Evolutionary conservation across 192 early-diverging fungal species (phyloP).

Genomic region (Funneliformis geosporum): DNA sequence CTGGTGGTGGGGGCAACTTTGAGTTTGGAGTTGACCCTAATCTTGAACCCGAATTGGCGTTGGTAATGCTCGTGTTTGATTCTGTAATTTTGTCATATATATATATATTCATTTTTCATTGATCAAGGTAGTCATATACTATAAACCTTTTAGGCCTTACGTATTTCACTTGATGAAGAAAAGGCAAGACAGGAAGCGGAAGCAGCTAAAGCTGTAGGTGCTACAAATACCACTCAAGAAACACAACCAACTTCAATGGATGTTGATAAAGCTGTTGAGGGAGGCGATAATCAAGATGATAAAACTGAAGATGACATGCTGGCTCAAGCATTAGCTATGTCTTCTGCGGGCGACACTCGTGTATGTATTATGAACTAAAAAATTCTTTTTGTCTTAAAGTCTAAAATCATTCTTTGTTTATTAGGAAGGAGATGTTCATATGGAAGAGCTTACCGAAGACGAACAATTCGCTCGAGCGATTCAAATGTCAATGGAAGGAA

Average conservation of each 20-base stretch:
- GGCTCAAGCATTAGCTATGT: constrained; percentile 71
- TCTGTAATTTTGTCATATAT: neutral
- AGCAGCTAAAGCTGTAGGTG: constrained; percentile 45
- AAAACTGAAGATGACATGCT: constrained; percentile 62
- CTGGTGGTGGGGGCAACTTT: constrained; percentile 68
- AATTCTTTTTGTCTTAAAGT: neutral
- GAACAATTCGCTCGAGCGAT: constrained; percentile 73
- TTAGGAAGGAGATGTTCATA: constrained; percentile 61
- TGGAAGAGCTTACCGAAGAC: constrained; percentile 71
- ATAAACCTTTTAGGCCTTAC: constrained; percentile 61
- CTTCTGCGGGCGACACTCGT: constrained; percentile 52
- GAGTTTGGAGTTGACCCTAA: constrained; percentile 95
- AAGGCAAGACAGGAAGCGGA: constrained; percentile 82
- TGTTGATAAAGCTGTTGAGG: constrained; percentile 37
- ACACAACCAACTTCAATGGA: constrained; percentile 39
- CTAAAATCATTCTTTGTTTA: too few relatives aligned
- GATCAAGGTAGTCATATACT: neutral
- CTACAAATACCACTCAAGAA: constrained; percentile 29
- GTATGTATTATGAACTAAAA: constrained; percentile 22
- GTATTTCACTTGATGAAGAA: constrained; percentile 97
- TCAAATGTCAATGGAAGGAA: constrained; percentile 68
- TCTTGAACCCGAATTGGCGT: constrained; percentile 91
- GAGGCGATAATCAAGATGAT: constrained; percentile 28
- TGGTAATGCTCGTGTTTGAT: constrained; percentile 48
- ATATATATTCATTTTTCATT: neutral